A percentile compares a stretch with the other conserved stretches of the same genome.
Conservation (phyloP, 2,329 filamentous ascomycete species). For the Hypoxylon sp. region DNA sequence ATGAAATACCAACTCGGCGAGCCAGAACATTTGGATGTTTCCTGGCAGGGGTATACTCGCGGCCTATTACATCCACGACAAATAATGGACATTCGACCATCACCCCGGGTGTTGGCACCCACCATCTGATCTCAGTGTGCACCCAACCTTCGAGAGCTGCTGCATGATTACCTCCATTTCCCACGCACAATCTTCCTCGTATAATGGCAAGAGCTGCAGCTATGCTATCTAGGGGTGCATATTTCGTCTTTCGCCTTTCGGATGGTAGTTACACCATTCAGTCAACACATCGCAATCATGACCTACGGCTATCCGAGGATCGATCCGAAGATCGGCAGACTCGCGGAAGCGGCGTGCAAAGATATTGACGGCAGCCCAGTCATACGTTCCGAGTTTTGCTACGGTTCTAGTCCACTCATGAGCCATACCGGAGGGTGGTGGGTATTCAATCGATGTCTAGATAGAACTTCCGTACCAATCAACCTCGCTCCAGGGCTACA, state of each 20-base stretch:
- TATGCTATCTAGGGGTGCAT: conserved; percentile 24
- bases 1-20: conserved; percentile 37
- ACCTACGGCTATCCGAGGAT: conserved; percentile 35
- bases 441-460: conserved; percentile 26
- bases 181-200: conserved; percentile 19
- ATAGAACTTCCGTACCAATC: conserved; percentile 37
- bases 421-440: conserved; percentile 23
- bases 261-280: conserved; percentile 31
- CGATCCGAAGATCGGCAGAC: conserved; percentile 38
- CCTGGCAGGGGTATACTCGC: conserved; percentile 32
- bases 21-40: conserved; percentile 26
- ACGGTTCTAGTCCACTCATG: conserved; percentile 26
- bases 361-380: conserved; percentile 16
- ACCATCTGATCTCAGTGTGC: conserved; percentile 28
- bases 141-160: conserved; percentile 32
- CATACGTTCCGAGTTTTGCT: conserved; percentile 25
- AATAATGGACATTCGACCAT: conserved; percentile 20
- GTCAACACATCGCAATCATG: conserved; percentile 25
- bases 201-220: conserved; percentile 30
- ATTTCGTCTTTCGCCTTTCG: conserved; percentile 28
- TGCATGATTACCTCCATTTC: conserved; percentile 33
- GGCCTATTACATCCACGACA: conserved; percentile 26
- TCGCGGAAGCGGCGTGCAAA: conserved; percentile 21
- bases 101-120: conserved; percentile 27
- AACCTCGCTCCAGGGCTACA: conserved; percentile 34